A percentile compares a stretch with the other conserved stretches of the same genome.
phyloP scores from a whole-genome alignment of 371 early-diverging fungal genomes.

The Actinomortierella ambigua region DNA sequence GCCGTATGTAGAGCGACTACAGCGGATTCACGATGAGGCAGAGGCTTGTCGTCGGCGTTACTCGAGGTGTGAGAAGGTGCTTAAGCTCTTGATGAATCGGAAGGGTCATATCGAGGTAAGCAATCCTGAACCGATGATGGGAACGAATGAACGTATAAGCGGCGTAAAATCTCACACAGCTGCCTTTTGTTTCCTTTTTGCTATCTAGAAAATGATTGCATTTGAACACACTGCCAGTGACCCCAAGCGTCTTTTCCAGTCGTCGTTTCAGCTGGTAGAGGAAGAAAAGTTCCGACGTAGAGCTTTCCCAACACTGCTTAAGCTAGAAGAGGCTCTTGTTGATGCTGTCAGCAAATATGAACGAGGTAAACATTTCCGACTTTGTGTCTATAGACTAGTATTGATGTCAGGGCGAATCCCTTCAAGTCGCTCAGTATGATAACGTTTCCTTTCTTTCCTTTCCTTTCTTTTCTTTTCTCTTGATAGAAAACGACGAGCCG shows the following conservation, averaged over 20 bases:
- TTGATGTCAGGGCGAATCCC: not conserved
- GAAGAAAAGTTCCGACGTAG: constrained; percentile 90
- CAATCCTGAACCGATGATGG: not conserved
- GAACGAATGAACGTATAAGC: not conserved
- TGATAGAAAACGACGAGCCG: constrained; percentile 48
- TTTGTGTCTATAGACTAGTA: not conserved
- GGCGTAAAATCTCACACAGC: not conserved
- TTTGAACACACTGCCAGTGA: constrained; percentile 91
- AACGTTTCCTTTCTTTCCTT: not conserved
- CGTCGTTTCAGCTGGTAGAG: constrained; percentile 82
- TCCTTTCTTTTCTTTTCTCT: not conserved
- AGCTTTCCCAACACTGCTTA: constrained; percentile 82
- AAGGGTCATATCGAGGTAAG: constrained; percentile 62
- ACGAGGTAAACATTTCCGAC: constrained; percentile 26
- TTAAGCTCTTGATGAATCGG: constrained; percentile 60
- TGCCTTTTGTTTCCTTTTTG: not conserved
- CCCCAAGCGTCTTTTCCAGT: constrained; percentile 79
- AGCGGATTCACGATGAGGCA: constrained; percentile 49
- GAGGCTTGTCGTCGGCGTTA: constrained; percentile 23
- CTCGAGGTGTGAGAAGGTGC: constrained; percentile 47
- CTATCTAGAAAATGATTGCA: constrained; percentile 69
- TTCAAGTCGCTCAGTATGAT: not conserved
- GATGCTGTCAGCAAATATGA: constrained; percentile 61
- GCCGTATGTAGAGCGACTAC: constrained; percentile 50
- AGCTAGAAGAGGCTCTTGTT: constrained; percentile 71